phyloP scores from a whole-genome alignment of 306 rosid genomes.

The Vigna mungo region DNA sequence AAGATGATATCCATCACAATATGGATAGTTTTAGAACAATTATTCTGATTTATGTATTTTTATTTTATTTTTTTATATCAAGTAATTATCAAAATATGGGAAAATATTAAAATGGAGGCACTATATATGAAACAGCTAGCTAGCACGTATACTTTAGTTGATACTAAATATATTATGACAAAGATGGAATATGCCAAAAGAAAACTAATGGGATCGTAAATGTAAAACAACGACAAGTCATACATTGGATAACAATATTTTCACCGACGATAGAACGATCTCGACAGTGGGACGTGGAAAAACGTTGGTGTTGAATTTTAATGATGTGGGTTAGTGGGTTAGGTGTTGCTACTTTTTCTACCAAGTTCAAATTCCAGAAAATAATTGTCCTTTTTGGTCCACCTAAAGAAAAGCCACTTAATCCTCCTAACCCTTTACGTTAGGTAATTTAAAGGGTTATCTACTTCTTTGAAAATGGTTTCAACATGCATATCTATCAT shows the following conservation, averaged over 20 bases:
- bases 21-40: too few relatives aligned
- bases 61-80: too few relatives aligned
- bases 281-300: slow-evolving; percentile 49
- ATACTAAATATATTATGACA: background rate
- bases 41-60: too few relatives aligned
- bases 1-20: too few relatives aligned
- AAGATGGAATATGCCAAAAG: slow-evolving; percentile 26
- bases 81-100: too few relatives aligned
- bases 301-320: slow-evolving; percentile 44
- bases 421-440: background rate
- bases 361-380: slow-evolving; percentile 35
- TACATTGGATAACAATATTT: background rate
- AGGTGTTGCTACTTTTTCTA: slow-evolving; percentile 24
- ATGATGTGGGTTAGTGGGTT: slow-evolving; percentile 45
- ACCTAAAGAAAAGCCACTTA: slow-evolving; percentile 33
- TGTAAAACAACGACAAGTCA: slow-evolving; percentile 29
- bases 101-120: background rate
- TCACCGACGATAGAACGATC: slow-evolving; percentile 30
- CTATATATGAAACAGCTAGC: background rate
- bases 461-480: too few relatives aligned
- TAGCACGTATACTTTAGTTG: slow-evolving; percentile 1
- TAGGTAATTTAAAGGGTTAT: slow-evolving; percentile 28
- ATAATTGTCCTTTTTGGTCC: slow-evolving; percentile 30
- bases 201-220: slow-evolving; percentile 11
- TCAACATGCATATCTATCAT: background rate